phyloP scores from a whole-genome alignment of 768 basidiomycete genomes.

The Agrocybe chaxingu region DNA sequence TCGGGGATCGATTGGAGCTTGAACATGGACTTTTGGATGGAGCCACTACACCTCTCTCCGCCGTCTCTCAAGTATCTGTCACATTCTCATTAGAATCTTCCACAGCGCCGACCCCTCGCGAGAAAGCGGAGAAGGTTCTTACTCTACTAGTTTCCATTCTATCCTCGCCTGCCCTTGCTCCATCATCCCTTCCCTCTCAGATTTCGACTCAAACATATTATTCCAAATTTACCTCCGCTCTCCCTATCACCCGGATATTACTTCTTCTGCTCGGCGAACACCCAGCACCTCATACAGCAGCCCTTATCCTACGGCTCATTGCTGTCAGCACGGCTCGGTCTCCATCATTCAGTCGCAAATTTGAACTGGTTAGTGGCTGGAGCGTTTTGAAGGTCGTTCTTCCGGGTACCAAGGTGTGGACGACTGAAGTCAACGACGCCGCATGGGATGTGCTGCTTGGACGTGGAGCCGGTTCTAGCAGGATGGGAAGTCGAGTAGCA shows the following conservation, averaged over 20 bases:
- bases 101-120: slow-evolving; percentile 22
- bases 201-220: slow-evolving; percentile 43
- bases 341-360: slow-evolving; percentile 70
- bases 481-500: slow-evolving; percentile 9
- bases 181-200: too few relatives aligned
- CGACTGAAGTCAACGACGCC: slow-evolving; percentile 57
- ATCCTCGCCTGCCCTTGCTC: slow-evolving; percentile 18
- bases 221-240: slow-evolving; percentile 64
- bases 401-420: slow-evolving; percentile 56
- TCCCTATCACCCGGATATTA: slow-evolving; percentile 77
- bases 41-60: slow-evolving; percentile 50
- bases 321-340: slow-evolving; percentile 52
- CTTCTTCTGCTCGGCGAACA: slow-evolving; percentile 77
- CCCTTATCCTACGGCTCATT: slow-evolving; percentile 59
- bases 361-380: slow-evolving; percentile 87
- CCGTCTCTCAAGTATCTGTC: slow-evolving; percentile 54
- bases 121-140: slow-evolving; percentile 70
- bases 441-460: slow-evolving; percentile 72
- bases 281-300: slow-evolving; percentile 58
- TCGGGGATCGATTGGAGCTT: neutral
- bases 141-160: slow-evolving; percentile 62
- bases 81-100: slow-evolving; percentile 20
- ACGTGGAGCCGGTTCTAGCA: slow-evolving; percentile 15
- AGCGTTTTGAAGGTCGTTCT: slow-evolving; percentile 65
- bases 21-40: slow-evolving; percentile 8